Evolutionary conservation across 257 asterid species (phyloP).

Genomic region (Solanum piurae): DNA sequence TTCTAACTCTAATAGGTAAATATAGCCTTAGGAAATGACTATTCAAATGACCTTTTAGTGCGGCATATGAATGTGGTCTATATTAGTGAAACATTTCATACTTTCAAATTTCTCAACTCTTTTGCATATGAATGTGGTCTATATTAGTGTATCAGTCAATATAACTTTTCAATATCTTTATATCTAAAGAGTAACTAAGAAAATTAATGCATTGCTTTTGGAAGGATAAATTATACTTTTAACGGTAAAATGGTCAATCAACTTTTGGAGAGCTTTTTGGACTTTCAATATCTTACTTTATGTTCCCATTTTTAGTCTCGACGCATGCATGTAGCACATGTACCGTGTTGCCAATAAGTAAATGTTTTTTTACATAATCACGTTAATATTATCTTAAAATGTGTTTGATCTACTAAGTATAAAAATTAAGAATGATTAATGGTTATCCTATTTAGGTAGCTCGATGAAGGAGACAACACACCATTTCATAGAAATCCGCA

Average conservation of each 20-base stretch:
- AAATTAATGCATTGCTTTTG: not conserved
- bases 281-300: not conserved
- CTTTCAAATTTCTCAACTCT: no score
- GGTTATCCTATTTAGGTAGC: not conserved
- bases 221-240: not conserved
- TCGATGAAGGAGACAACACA: not conserved
- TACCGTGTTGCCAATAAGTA: not conserved
- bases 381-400: not conserved
- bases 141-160: not conserved
- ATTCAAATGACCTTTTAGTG: not conserved
- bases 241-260: not conserved
- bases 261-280: not conserved
- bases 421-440: not conserved
- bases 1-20: not conserved
- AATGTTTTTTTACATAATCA: not conserved
- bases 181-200: not conserved
- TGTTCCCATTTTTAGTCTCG: not conserved
- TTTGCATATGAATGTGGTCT: not conserved
- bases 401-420: not conserved
- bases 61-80: not conserved
- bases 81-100: not conserved
- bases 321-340: not conserved
- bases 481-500: not conserved
- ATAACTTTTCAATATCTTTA: not conserved
- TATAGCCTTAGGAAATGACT: not conserved